Evolutionary conservation across 106 monocot species (phyloP).

Genomic region (Narthecium ossifragum): DNA sequence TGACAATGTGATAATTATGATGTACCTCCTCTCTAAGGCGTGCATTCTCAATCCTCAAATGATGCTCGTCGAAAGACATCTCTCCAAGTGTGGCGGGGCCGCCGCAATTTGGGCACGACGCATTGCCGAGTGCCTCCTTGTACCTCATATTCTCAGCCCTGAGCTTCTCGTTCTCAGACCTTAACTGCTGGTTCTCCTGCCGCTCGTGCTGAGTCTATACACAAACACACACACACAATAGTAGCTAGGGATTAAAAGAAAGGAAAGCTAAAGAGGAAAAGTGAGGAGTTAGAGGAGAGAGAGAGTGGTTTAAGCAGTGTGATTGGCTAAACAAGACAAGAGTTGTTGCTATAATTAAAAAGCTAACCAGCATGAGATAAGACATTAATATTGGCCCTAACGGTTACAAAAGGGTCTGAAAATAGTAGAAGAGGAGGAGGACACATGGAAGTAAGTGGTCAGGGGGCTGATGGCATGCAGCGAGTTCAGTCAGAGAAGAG

Average conservation of each 20-base stretch:
- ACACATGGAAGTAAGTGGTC: too few species aligned
- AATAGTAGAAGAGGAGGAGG: not conserved
- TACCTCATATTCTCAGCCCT: constrained; percentile 74
- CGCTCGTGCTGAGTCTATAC: constrained; percentile 87
- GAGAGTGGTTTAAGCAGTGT: not conserved
- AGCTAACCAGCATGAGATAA: not conserved
- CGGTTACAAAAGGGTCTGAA: not conserved
- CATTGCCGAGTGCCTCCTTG: constrained; percentile 75
- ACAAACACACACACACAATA: not conserved
- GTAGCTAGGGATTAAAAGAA: not conserved
- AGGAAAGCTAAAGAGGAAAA: not conserved
- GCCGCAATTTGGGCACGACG: constrained; percentile 93
- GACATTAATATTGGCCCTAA: not conserved
- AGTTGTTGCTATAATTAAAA: too few species aligned
- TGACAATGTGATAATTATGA: too few species aligned
- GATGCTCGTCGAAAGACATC: constrained; percentile 97
- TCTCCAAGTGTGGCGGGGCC: constrained; percentile 84
- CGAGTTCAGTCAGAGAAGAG: too few species aligned
- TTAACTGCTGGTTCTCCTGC: constrained; percentile 74
- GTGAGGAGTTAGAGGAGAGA: not conserved
- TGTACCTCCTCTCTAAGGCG: constrained; percentile 81
- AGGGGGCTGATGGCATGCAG: too few species aligned
- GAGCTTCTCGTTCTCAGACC: constrained; percentile 87
- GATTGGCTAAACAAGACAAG: not conserved
- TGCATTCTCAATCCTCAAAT: constrained; percentile 78